phyloP scores from a whole-genome alignment of 257 asterid genomes.

The Apocynum venetum region DNA sequence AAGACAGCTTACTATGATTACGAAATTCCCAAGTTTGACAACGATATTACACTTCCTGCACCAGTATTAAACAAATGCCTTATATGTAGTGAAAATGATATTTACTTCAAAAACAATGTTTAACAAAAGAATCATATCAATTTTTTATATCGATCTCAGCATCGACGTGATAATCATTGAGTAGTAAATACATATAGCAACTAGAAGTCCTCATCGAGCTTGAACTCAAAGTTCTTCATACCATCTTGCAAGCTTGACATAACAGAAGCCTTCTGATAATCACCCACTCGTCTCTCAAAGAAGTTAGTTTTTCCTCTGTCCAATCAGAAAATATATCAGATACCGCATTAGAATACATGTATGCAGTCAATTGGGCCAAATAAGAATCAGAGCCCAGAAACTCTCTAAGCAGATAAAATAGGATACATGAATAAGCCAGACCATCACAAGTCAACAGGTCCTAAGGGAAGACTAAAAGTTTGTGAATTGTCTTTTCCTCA shows the following conservation, averaged over 20 bases:
- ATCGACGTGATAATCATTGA: constrained; percentile 12
- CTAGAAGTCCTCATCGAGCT: constrained; percentile 69
- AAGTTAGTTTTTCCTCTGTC: constrained; percentile 74
- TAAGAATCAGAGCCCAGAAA: background rate
- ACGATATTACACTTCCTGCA: background rate
- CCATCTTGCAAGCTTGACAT: constrained; percentile 61
- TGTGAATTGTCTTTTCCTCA: background rate
- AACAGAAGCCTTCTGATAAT: constrained; percentile 75
- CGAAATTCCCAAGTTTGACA: background rate
- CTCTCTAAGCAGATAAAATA: background rate
- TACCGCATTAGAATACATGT: background rate
- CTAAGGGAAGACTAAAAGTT: background rate
- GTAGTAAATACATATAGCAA: background rate
- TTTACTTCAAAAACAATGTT: constrained; percentile 10
- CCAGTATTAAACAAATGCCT: background rate
- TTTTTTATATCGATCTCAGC: constrained; percentile 15
- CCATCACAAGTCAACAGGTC: background rate
- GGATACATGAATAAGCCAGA: background rate
- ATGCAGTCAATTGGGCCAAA: background rate
- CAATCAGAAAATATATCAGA: constrained; percentile 8
- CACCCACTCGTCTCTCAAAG: constrained; percentile 74
- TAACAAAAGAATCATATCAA: constrained; percentile 12
- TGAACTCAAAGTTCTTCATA: constrained; percentile 53
- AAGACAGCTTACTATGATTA: background rate
- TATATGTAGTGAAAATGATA: constrained; percentile 4